Evolutionary conservation across 2,329 filamentous ascomycete genomes (phyloP), one percentile per base, ranked within the genome.

Genomic region (Clarireedia homoeocarpa): DNA sequence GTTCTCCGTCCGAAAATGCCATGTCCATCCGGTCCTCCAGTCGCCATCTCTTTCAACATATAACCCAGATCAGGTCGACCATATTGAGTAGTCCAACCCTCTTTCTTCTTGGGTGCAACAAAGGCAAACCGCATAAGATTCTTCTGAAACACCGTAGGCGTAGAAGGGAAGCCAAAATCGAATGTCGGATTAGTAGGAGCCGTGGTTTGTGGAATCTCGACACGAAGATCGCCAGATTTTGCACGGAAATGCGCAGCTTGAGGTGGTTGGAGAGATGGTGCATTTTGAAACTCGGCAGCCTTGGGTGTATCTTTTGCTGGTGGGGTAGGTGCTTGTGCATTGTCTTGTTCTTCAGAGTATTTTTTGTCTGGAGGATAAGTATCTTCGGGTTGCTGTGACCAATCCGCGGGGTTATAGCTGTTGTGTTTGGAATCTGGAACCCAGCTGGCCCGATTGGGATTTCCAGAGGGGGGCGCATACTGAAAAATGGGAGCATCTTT

Each of bases 21-120:
- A 47, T 82, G 74, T 2, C 84, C 82, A 61, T 86, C 81, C 0
- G 75, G 63, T 52, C 84, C 85, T n/a, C 84, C 86, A 23, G 82
- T 84, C 4, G 89, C 88, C 80, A 91, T 86, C 61, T 94, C 84
- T 66, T 83, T 85, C 53, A 97, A 79, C 82, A 95, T 89, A 70
- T 86, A 92, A 1, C 89, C 86, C 38, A 97, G 81, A 63, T 96
- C 87, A 0, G 92, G 92, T 0, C 92, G 83, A 17, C 91, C 91
- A 71, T 96, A 96, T 72, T 96, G 91, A 14, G 94, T 90, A 61
- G 82, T 88, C 90, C 92, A 96, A 54, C 91, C 89, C 62, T 89
- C 86, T 62, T 85, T 82, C 58, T 84, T 84, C 71, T 84, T 78
- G 65, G 83, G 79, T 38, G 83, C 75, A 0, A 91, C 82, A 69